Percentiles rank a stretch among this genome's conserved stretches.
These are phyloP conservation scores for Dittrichia graveolens DNA, from an alignment of 129 eudicot species.

Conservation along the genomic window DNA sequence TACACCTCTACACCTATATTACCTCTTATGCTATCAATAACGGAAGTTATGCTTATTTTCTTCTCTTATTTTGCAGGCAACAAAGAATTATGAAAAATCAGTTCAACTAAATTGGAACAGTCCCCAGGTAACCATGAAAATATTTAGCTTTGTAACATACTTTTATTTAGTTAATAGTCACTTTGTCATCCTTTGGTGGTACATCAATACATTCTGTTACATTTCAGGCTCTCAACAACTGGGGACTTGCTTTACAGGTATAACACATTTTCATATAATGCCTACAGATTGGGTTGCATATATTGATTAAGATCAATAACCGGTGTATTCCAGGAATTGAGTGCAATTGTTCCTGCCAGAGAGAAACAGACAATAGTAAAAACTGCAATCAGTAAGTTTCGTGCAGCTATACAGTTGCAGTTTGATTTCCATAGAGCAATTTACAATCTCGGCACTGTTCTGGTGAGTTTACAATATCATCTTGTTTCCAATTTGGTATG, in stretches of 20 bases:
- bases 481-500: background rate
- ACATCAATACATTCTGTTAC: background rate
- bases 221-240: conserved; percentile 79
- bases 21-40: too few relatives aligned
- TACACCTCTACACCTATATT: background rate
- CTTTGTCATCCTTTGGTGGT: background rate
- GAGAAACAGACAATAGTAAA: conserved; percentile 81
- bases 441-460: conserved; percentile 94
- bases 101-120: conserved; percentile 89
- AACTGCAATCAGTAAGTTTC: conserved; percentile 85
- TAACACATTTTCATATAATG: background rate
- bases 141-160: background rate
- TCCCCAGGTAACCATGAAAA: conserved; percentile 65
- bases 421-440: conserved; percentile 95
- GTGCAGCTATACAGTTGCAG: conserved; percentile 93
- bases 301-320: conserved; percentile 12
- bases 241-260: conserved; percentile 92
- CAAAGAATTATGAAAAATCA: conserved; percentile 76
- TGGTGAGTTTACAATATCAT: conserved; percentile 57
- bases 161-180: background rate
- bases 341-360: conserved; percentile 84
- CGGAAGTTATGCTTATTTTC: background rate
- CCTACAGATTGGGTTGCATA: background rate
- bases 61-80: conserved; percentile 54
- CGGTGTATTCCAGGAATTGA: conserved; percentile 65